Base-by-base conservation (phyloP, 1,284 basidiomycete species). In the Leccinum griseonigrum region DNA sequence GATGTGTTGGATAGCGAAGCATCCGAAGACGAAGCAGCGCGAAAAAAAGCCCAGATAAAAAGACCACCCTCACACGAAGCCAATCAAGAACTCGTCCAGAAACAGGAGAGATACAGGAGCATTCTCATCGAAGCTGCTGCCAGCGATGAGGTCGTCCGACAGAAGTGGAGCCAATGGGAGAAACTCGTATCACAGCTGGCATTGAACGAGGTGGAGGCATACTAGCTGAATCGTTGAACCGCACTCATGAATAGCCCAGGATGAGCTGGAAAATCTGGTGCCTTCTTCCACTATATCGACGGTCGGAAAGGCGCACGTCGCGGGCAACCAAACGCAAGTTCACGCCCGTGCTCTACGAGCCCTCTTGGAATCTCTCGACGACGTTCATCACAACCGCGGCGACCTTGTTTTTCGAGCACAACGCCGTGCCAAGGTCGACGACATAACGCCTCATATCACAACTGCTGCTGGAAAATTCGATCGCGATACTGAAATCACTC, bases 1-100 rank as follows among this genome's bases (percentile, higher is more conserved):
- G 93, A 95, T 68, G 85, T 95, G 13, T 79, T 98, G 10, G 94
- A 97, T 68, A 86, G 86, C 59, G 96, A 98, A 76, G 91, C 91
- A 18, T 89, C 88, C 4, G 93, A 96, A 72, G 94, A 98, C 69
- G 93, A 94, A 77, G 74, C 81, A 53, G 76, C 87, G 62, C 82
- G 86, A 60, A 79, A 81, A 64, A 79, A 83, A 57, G 76, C 71
- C 9, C 68, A 73, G 55, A 70, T 86, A 52, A 77, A 80, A 62
- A 81, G 92, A 14, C 76, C 77, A 1, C 83, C 88, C 2, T 97
- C 95, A 0, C 83, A 90, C 68, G 83, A 91, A 67, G 91, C 91
- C n/a, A 96, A 96, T 67, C 74, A 76, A 16, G 85, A 88, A 29
- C 80, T 97, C 2, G 83, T 88, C 14, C 80, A 81, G 62, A 92